Evolutionary conservation across 2,329 filamentous ascomycete genomes (phyloP).

Genomic region (Verticillium nubilum): DNA sequence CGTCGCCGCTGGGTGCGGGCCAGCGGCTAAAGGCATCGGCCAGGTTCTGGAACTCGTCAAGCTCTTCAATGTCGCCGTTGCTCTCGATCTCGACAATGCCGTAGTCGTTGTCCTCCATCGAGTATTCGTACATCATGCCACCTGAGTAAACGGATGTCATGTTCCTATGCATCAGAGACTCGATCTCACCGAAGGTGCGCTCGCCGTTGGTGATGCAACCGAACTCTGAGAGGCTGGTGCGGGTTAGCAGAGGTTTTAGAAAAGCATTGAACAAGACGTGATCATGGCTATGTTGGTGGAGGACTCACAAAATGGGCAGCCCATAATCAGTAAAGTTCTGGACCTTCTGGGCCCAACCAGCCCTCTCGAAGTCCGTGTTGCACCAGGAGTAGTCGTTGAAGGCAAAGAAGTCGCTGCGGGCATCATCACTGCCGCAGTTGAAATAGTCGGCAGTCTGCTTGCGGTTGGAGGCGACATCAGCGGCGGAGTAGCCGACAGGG

Average conservation of each 20-base stretch:
- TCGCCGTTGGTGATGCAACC: constrained; percentile 74
- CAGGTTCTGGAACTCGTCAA: constrained; percentile 56
- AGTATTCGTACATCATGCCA: constrained; percentile 94
- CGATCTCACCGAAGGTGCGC: constrained; percentile 76
- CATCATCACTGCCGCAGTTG: constrained; percentile 83
- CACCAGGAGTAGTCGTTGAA: constrained; percentile 92
- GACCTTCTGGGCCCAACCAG: constrained; percentile 86
- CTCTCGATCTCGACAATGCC: constrained; percentile 68
- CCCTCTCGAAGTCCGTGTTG: constrained; percentile 60
- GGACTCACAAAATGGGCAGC: constrained; percentile 70
- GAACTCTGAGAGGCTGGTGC: constrained; percentile 72
- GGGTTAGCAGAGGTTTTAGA: constrained; percentile 1
- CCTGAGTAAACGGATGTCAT: constrained; percentile 94
- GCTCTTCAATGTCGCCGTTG: constrained; percentile 47
- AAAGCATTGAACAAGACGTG: background rate
- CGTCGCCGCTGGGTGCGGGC: constrained; percentile 44
- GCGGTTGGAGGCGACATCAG: constrained; percentile 80
- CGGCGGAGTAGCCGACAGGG: constrained; percentile 72
- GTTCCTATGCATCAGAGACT: constrained; percentile 69
- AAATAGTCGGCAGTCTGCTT: constrained; percentile 85
- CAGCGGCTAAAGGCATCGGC: constrained; percentile 41
- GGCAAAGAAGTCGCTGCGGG: constrained; percentile 82
- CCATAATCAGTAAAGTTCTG: constrained; percentile 82
- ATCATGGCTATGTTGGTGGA: constrained; percentile 20
- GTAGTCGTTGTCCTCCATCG: constrained; percentile 70